A percentile compares a stretch with the other conserved stretches of the same genome.
Conservation (phyloP, 345 rosid species). For the Triadica sebifera region DNA sequence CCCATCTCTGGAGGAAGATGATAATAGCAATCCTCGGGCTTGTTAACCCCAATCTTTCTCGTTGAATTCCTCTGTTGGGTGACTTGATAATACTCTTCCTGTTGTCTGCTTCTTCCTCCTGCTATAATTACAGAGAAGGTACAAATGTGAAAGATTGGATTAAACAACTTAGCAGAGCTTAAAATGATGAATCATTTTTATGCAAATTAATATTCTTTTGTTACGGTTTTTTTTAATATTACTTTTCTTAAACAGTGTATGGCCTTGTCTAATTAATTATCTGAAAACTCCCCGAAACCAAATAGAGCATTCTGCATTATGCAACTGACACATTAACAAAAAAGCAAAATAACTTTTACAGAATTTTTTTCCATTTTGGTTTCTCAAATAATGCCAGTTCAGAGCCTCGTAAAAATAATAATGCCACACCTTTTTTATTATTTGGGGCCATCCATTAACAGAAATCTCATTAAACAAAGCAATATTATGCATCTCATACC, state of each 20-base stretch:
- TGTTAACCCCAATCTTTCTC: slow-evolving; percentile 13
- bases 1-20: slow-evolving; percentile 44
- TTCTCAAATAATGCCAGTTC: neutral
- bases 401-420: neutral
- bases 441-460: neutral
- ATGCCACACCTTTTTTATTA: neutral
- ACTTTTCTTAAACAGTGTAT: neutral
- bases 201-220: neutral
- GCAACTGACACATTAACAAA: slow-evolving; percentile 12
- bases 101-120: slow-evolving; percentile 17
- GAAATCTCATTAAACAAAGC: neutral
- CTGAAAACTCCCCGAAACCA: neutral
- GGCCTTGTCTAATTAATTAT: neutral
- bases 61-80: slow-evolving; percentile 19
- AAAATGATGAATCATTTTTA: neutral
- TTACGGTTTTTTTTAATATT: neutral
- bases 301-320: neutral
- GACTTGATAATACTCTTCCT: slow-evolving; percentile 13
- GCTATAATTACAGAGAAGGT: slow-evolving; percentile 2
- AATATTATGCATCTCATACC: neutral
- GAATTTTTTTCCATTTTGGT: slow-evolving; percentile 1
- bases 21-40: slow-evolving; percentile 32
- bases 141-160: too few species aligned
- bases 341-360: neutral
- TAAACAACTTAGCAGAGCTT: neutral